Evolutionary conservation across 2,329 filamentous ascomycete species (phyloP), one percentile per base, ranked within the genome.

Genomic region (Hypomyces perniciosus): DNA sequence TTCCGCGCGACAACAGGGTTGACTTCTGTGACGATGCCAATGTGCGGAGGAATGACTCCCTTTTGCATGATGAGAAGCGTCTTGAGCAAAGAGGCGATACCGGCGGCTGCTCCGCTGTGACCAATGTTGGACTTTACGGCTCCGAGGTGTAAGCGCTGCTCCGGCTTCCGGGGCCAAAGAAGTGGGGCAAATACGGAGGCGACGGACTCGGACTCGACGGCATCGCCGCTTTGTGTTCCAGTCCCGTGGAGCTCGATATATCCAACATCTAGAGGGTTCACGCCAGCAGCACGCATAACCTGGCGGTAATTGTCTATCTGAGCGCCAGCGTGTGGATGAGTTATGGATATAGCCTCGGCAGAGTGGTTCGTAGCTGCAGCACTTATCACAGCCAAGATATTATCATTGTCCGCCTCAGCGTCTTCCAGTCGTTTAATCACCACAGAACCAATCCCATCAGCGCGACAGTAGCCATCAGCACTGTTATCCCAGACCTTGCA

Each of bases 241-340:
- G 90, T 95, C 4, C 90, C 90, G 65, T 96, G 90, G 83, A 95
- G 90, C 68, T 96, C 90, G 3, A 95, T 85, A 59, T 92, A 95
- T 66, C 83, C 82, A 29, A 95, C 79, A 50, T 89, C 84, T 46
- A 83, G 77, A 1, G 89, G 85, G 60, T 92, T 84, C n/a, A 93
- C 78, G 52, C 85, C 85, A 29, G 87, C 84, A 38, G 88, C 80
- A 33, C 84, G 80, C 1, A 93, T 75, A 28, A 95, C 73, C 46
- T 77, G 75, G 54, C 76, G 76, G 61, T 78, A 86, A 3, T 88
- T 67, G 53, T 73, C 73, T 34, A 79, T 73, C 58, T 90, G 86
- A 0, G 80, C 76, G 29, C 74, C 79, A 4, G 74, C 79, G 55
- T 86, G 82, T 0, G 87, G 86, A 31, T 82, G 80, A 0, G 86